Conservation (phyloP, 73 alveolate genomes). For the Paramecium octaurelia region DNA sequence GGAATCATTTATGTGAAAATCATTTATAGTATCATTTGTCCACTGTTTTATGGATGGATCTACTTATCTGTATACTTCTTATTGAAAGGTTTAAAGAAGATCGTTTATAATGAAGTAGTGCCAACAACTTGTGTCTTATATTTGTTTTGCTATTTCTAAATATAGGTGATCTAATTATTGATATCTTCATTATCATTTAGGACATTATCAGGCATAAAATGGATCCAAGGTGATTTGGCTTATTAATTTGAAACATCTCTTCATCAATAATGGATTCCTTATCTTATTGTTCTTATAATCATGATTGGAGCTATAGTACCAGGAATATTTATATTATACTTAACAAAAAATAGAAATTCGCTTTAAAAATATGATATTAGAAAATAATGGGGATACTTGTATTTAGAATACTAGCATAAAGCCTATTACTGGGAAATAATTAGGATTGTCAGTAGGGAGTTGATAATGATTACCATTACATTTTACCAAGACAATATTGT, state of each 20-base stretch:
- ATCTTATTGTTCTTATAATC: neutral
- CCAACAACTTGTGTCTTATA: neutral
- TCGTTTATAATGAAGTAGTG: neutral
- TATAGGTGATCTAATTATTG: neutral
- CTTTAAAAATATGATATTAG: neutral
- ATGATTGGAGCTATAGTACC: neutral
- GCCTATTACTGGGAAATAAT: slow-evolving; percentile 13
- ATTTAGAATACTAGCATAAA: neutral
- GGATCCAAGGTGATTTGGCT: neutral
- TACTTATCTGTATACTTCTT: neutral
- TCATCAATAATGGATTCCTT: neutral
- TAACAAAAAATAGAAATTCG: neutral
- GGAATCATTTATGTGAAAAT: neutral
- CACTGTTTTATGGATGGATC: neutral
- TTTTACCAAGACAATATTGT: neutral
- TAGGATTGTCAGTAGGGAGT: neutral
- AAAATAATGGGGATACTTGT: neutral
- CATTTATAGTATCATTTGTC: neutral
- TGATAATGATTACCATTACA: neutral
- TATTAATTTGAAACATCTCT: neutral
- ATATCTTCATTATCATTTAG: neutral
- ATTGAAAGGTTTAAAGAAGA: neutral
- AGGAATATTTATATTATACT: neutral
- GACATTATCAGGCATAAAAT: neutral
- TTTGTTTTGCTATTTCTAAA: neutral